A percentile compares a stretch with the other conserved stretches of the same genome.
Evolutionary conservation across 805 yeast genomes (phyloP).

Genomic region (Pichia sporocuriosa): DNA sequence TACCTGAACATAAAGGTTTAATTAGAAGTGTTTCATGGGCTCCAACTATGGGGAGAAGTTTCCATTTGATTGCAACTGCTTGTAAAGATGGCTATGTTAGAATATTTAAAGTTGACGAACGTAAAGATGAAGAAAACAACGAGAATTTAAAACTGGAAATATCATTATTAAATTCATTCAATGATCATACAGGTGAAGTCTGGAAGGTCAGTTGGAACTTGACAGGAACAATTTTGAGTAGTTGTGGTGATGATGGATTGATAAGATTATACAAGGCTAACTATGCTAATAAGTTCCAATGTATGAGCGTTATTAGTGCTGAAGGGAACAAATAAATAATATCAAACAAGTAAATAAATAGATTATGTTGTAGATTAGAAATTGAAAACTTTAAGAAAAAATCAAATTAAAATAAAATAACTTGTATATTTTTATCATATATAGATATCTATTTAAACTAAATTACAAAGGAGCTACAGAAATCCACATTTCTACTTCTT

Average conservation of each 20-base stretch:
- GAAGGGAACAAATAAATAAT: conserved; percentile 25
- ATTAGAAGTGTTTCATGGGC: conserved; percentile 94
- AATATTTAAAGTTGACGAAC: conserved; percentile 65
- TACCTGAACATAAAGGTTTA: conserved; percentile 81
- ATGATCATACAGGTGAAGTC: conserved; percentile 46
- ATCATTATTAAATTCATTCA: conserved; percentile 24
- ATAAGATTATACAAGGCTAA: conserved; percentile 89
- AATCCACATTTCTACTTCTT: conserved; percentile 43
- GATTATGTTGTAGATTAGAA: background rate
- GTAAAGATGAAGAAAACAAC: conserved; percentile 13
- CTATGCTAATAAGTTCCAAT: conserved; percentile 79
- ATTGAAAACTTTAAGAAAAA: background rate
- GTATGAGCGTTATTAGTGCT: conserved; percentile 78
- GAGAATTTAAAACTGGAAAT: conserved; percentile 18
- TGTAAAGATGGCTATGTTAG: conserved; percentile 92
- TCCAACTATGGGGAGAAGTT: conserved; percentile 87
- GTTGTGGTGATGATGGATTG: conserved; percentile 94
- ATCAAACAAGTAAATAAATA: background rate
- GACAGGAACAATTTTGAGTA: conserved; percentile 86
- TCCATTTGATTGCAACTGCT: conserved; percentile 87
- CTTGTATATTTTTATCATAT: background rate
- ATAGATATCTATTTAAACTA: background rate
- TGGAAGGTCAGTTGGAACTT: conserved; percentile 96
- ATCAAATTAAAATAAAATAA: background rate
- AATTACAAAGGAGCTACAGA: conserved; percentile 5